These are phyloP conservation scores for Adansonia rubrostipa DNA, from an alignment of 441 rosid species.

Conservation along the genomic window DNA sequence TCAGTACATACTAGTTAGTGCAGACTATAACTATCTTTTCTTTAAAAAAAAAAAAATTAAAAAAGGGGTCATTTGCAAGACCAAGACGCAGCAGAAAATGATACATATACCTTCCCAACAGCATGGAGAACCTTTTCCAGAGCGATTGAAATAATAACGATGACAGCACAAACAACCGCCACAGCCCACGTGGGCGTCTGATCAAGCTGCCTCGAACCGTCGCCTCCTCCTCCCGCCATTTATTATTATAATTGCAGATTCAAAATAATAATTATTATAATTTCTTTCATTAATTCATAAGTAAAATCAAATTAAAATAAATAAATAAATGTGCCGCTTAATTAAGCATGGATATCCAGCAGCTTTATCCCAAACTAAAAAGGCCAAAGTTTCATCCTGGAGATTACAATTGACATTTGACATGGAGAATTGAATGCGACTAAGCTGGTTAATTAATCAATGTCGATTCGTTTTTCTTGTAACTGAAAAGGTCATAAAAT, in stretches of 20 bases:
- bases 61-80: neutral
- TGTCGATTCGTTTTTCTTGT: neutral
- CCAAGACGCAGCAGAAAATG: too few species aligned
- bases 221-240: constrained; percentile 21
- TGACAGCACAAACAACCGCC: constrained; percentile 66
- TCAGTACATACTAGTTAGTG: too few species aligned
- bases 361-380: neutral
- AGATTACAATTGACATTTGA: neutral
- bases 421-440: neutral
- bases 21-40: too few species aligned
- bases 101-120: constrained; percentile 52
- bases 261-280: neutral
- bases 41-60: neutral
- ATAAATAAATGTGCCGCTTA: too few species aligned
- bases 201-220: constrained; percentile 64
- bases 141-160: constrained; percentile 67
- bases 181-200: constrained; percentile 96
- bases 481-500: neutral
- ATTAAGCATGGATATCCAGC: neutral
- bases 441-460: constrained; percentile 2
- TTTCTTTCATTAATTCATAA: neutral
- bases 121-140: constrained; percentile 68
- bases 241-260: neutral
- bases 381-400: neutral
- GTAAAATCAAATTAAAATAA: neutral